A percentile compares a stretch with the other conserved stretches of the same genome.
phyloP scores from a whole-genome alignment of 352 stramenopile genomes.

The Globisporangium solare region DNA sequence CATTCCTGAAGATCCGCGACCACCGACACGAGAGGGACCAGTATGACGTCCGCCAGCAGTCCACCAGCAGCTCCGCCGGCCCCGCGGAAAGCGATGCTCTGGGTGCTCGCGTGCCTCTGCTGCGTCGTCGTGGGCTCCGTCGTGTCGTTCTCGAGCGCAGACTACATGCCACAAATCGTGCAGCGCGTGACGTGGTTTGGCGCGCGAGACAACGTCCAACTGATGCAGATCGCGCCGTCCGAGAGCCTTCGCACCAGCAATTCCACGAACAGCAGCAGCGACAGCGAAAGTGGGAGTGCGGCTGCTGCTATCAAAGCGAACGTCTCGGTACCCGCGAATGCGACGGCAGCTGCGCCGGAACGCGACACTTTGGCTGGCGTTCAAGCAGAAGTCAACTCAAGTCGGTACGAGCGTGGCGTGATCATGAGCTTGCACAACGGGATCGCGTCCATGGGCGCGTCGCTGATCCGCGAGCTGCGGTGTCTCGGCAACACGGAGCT shows the following conservation, averaged over 20 bases:
- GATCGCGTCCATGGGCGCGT: slow-evolving; percentile 42
- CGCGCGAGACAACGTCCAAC: background rate
- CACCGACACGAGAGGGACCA: too few relatives aligned
- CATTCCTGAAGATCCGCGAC: too few relatives aligned
- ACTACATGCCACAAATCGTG: slow-evolving; percentile 12
- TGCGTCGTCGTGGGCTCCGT: slow-evolving; percentile 34
- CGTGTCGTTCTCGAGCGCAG: slow-evolving; percentile 23
- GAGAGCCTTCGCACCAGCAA: too few relatives aligned
- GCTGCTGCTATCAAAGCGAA: background rate
- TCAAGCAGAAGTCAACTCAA: background rate
- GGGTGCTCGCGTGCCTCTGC: slow-evolving; percentile 33
- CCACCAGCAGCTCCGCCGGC: background rate
- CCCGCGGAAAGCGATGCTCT: slow-evolving; percentile 18
- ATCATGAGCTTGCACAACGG: slow-evolving; percentile 41
- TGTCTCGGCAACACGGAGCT: slow-evolving; percentile 36
- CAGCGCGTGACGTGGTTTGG: background rate
- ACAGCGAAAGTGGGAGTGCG: background rate
- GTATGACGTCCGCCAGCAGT: too few relatives aligned
- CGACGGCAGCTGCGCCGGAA: background rate
- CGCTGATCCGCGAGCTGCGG: slow-evolving; percentile 50
- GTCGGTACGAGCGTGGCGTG: slow-evolving; percentile 19
- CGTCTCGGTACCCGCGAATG: background rate
- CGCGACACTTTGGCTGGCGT: background rate
- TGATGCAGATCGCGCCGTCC: slow-evolving; percentile 6
- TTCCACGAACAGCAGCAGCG: background rate